Evolutionary conservation across 2,329 filamentous ascomycete genomes (phyloP), one percentile per base, ranked within the genome.

Genomic region (Zasmidium angulare): DNA sequence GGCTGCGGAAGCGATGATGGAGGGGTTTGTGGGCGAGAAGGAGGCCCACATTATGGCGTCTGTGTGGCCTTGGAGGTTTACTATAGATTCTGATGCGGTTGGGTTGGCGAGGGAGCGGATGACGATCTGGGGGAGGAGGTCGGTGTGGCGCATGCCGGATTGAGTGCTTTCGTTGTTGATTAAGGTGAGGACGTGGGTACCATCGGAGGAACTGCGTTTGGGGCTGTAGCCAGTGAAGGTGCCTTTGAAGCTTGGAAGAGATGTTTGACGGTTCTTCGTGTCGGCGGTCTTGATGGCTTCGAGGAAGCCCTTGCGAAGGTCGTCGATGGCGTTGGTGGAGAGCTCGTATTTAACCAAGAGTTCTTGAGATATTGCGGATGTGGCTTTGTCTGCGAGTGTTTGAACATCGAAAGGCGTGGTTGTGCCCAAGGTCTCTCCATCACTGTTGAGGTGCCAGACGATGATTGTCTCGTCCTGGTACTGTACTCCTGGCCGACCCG

Each of bases 31-130:
- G 3, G 61, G 61, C 0, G 61, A 63, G 46, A 60, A 67, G 19
- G 49, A 53, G 40, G 62, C 63, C 61, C 66, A 66, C 46, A 63
- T 60, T 47, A 67, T 67, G 11, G 56, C 52, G 43, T 66, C 64
- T 23, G 29, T 49, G 51, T 66, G 64, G n/a, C 64, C 66, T 21
- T 22, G 26, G 2, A 67, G 48, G 23, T 46, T 50, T 14, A 23
- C 51, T 7, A 46, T 48, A 26, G 55, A 47, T 3, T 43, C 36
- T 7, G 36, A 43, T 17, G 6, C 4, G 23, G 21, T 51, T 12
- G 24, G 49, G 22, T 46, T 53, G 14, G 26, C 22, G n/a, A 19
- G 3, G 12, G 60, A 56, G 14, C 50, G 48, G 31, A 66, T 53
- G 26, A 65, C 29, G 23, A 65, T 50, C n/a, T 63, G 54, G 1